Evolutionary conservation across 306 rosid genomes (phyloP).

Genomic region (Dryas octopetala): DNA sequence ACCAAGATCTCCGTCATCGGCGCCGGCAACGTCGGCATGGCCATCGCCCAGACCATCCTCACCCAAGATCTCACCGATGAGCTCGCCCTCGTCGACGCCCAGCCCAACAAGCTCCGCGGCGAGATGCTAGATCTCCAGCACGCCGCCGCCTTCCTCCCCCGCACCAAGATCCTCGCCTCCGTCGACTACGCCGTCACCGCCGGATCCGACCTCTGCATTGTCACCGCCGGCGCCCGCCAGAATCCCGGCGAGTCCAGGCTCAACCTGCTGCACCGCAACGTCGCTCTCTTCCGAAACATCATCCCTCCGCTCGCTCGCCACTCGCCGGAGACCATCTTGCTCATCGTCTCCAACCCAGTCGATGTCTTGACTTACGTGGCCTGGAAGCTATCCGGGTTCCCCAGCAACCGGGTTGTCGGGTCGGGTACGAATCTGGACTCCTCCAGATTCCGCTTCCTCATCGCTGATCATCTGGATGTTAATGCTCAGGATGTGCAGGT

Average conservation of each 20-base stretch:
- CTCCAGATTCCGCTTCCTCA: constrained; percentile 79
- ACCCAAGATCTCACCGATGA: constrained; percentile 80
- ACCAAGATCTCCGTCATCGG: constrained; percentile 77
- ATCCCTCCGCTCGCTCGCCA: constrained; percentile 63
- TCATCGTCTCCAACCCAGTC: constrained; percentile 83
- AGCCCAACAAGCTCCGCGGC: constrained; percentile 78
- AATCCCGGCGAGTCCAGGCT: constrained; percentile 67
- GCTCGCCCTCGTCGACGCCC: constrained; percentile 70
- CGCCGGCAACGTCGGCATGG: constrained; percentile 96
- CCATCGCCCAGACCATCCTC: constrained; percentile 93
- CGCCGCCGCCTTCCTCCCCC: constrained; percentile 94
- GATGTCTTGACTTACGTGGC: constrained; percentile 78
- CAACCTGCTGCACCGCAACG: constrained; percentile 74
- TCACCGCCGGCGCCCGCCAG: constrained; percentile 90
- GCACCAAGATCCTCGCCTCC: constrained; percentile 75
- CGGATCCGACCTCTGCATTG: constrained; percentile 84
- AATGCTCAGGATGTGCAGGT: constrained; percentile 96
- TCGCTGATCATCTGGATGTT: constrained; percentile 91
- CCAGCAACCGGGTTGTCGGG: constrained; percentile 85
- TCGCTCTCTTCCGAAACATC: constrained; percentile 54
- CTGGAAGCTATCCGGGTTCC: constrained; percentile 89
- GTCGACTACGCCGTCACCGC: constrained; percentile 65
- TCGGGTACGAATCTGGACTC: constrained; percentile 95
- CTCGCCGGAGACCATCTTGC: constrained; percentile 55
- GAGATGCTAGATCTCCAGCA: constrained; percentile 95